A percentile compares a stretch with the other conserved stretches of the same genome.
These are phyloP conservation scores for Picea sitchensis DNA, from an alignment of 75 land plant genomes.

Conservation along the genomic window DNA sequence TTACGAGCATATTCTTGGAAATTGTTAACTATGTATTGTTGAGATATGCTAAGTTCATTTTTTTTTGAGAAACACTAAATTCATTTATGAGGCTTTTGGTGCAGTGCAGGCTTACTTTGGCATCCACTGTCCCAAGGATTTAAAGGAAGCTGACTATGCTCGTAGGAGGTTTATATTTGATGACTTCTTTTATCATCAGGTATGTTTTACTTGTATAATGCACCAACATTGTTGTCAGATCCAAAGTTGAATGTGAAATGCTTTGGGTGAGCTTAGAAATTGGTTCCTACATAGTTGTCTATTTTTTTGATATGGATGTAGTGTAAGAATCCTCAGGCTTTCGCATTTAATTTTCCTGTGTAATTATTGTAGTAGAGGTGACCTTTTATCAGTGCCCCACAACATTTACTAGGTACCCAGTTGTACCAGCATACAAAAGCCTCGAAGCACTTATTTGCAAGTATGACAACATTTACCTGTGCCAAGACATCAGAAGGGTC, in stretches of 20 bases:
- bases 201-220: conserved; percentile 6
- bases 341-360: too few species aligned
- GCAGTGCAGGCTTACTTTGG: conserved; percentile 67
- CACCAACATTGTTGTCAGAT: not conserved
- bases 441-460: too few species aligned
- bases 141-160: conserved; percentile 74
- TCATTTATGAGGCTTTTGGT: not conserved
- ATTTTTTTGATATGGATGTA: too few species aligned
- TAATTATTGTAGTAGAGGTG: too few species aligned
- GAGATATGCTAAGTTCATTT: not conserved
- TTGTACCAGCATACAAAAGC: too few species aligned
- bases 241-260: not conserved
- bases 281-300: too few species aligned
- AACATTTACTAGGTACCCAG: too few species aligned
- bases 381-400: too few species aligned
- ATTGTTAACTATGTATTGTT: not conserved
- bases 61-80: not conserved
- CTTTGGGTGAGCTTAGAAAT: not conserved
- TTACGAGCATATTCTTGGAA: not conserved
- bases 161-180: conserved; percentile 91
- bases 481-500: too few species aligned
- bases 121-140: conserved; percentile 67
- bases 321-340: too few species aligned
- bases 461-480: too few species aligned
- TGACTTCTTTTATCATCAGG: conserved; percentile 96